Evolutionary conservation across 2,329 filamentous ascomycete species (phyloP), one percentile per base, ranked within the genome.

Genomic region (Fusarium pseudoanthophilum): DNA sequence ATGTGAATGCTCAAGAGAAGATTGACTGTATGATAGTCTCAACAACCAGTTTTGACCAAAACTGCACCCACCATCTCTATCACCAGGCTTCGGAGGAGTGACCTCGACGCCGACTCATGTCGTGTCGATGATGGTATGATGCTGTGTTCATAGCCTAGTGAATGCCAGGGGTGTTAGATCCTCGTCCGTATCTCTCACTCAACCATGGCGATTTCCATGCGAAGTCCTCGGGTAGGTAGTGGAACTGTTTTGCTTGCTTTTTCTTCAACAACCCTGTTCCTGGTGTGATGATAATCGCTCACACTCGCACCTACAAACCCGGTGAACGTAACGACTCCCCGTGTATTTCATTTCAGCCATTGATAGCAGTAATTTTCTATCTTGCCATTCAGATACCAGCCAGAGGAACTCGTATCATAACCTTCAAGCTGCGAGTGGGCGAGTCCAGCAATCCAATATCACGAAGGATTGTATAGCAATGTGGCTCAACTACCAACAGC

Each of bases 221-320:
- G 42, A 68, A 55, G 32, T 36, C 20, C 46, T 53, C 24, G 58
- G 58, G 34, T 37, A 49, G 11, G 36, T 39, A 42, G 60, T 71
- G 66, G 61, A 67, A 56, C 59, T 63, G 45, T 43, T 30, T 55
- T 71, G 49, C 48, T 71, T 74, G 67, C 59, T 64, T 68, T 69
- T 66, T 46, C 40, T 32, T 32, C 43, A 39, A 26, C 34, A 61
- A 46, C 71, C 67, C 62, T 74, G 67, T 58, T 51, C 70, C 58
- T 63, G 43, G 55, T 64, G 36, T 60, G 56, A 45, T 53, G 39
- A 55, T 63, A 39, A 55, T 45, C 64, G 32, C 48, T 56, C 49
- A 64, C 46, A 63, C 40, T 62, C 30, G 30, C 24, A 61, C 64
- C 28, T 8, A 55, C 40, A n/a, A 51, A 56, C 28, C 42, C 39